Base-by-base conservation (phyloP, 2,329 filamentous ascomycete genomes). In the Thelonectria olida region DNA sequence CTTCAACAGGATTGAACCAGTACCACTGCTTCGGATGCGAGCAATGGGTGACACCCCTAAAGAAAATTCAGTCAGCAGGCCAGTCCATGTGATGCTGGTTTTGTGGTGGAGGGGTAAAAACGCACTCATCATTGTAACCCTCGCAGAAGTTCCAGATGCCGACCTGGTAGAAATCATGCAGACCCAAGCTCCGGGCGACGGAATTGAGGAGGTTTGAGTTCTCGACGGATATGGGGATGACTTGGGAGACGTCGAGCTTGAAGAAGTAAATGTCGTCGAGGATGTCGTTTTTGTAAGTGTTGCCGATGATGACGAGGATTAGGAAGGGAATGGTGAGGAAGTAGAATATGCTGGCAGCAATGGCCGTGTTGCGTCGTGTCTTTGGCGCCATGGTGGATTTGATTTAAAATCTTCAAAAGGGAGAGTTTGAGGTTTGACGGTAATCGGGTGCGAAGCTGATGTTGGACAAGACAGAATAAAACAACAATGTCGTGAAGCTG, bases 121-220 rank as follows among this genome's bases (percentile, higher is more conserved):
- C 82, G 55, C 74, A 86, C 78, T 90, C 82, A 68, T 86, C 84
- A 57, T 87, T 81, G 76, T 94, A 96, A 19, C 94, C 94, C 76
- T 97, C 92, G 77, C 95, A 98, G 76, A 91, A 97, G 61, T 89
- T 90, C 95, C 95, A 98, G 39, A 97, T 80, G 6, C 94, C 94
- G 25, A 97, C 91, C 71, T 93, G 91, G 78, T 97, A 97, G 79
- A 97, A 97, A 77, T 97, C 95, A 75, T 97, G 93, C 49, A 97
- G 84, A 27, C 94, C 95, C 54, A 97, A 82, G 20, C 90, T 92
- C 52, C 92, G 89, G 4, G 93, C 93, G 67, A 97, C 93, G 45
- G 89, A 93, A 81, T 97, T 97, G 77, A 97, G 90, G 45, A 97
- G 84, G 22, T 84, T 79, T 9, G 88, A 88, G 74, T 93, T 90